Conservation (phyloP, 106 monocot species). For the Dactylorhiza incarnata region DNA sequence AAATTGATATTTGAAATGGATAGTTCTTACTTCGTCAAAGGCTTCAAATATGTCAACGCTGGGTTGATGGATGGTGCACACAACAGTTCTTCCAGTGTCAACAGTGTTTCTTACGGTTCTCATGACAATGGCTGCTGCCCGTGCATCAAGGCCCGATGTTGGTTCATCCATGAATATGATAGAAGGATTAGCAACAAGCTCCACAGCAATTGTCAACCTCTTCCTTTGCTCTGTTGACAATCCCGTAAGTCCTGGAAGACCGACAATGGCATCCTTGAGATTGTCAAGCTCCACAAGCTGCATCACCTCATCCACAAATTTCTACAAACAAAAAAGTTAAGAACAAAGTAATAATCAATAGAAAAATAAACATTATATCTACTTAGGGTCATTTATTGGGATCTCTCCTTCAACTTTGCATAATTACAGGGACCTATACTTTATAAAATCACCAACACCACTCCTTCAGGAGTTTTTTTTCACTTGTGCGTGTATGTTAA, state of each 20-base stretch:
- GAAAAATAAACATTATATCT: neutral
- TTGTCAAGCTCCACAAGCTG: neutral
- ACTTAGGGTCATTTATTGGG: neutral
- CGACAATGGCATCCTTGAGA: slow-evolving; percentile 6
- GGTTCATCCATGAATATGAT: slow-evolving; percentile 1
- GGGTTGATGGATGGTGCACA: too few relatives aligned
- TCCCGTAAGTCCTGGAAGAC: slow-evolving; percentile 4
- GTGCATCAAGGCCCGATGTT: neutral
- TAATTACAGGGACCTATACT: too few relatives aligned
- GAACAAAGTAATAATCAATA: neutral
- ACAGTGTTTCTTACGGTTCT: neutral
- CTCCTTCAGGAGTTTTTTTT: too few relatives aligned
- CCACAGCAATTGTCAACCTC: too few relatives aligned
- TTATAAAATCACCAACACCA: too few relatives aligned
- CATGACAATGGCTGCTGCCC: slow-evolving; percentile 2
- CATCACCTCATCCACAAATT: neutral
- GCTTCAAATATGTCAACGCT: neutral
- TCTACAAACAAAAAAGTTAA: neutral
- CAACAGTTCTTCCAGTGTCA: too few relatives aligned
- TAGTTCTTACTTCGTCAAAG: neutral
- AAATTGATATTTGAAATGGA: neutral
- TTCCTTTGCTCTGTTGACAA: slow-evolving; percentile 3
- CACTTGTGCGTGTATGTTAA: too few relatives aligned
- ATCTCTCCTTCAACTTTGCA: too few relatives aligned
- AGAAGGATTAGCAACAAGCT: too few relatives aligned